Evolutionary conservation across 495 filamentous ascomycete species (phyloP), one percentile per base, ranked within the genome.

Genomic region (Aspergillus mulundensis): DNA sequence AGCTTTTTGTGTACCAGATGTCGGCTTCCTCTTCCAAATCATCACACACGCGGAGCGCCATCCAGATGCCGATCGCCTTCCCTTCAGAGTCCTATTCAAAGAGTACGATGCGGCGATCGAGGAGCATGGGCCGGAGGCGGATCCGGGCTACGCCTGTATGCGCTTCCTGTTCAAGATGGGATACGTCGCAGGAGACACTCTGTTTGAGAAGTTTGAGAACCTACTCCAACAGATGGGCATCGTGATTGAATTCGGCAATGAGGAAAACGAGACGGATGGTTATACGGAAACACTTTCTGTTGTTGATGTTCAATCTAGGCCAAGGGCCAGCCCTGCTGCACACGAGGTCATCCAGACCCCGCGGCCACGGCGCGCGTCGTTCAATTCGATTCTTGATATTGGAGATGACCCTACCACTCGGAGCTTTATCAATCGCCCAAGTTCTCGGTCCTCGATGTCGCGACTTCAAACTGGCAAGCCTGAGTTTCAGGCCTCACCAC

Each of bases 131-230:
- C 70, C 85, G 59, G 77, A 90, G 58, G 76, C 82, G 32, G 85
- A 89, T 57, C 81, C 89, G 60, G 87, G 91, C 63, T 83, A 81
- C 61, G 77, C 84, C 50, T 89, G 89, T 63, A 78, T 89, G 70
- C 83, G 87, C 66, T 84, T 91, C 66, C 69, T 96, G 56, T 86
- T 95, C 67, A 87, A 86, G 69, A 85, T 96, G 73, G 88, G 89
- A 62, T 67, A 66, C 19, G 62, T 72, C 46, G 43, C 61, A 54
- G 77, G 74, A 42, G 59, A 73, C 40, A 77, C 76, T 2, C 69
- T 91, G 16, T 82, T 83, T 51, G 81, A 86, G 49, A 85, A 81
- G 53, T 89, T 92, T 64, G 81, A 86, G 69, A 77, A 73, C 38
- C 60, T 85, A 44, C 77, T 94, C 59, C 76, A 77, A 34, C 74